Percentiles rank a stretch among this genome's conserved stretches.
Evolutionary conservation across 768 basidiomycete species (phyloP).

Genomic region (Termitomyces sp.): DNA sequence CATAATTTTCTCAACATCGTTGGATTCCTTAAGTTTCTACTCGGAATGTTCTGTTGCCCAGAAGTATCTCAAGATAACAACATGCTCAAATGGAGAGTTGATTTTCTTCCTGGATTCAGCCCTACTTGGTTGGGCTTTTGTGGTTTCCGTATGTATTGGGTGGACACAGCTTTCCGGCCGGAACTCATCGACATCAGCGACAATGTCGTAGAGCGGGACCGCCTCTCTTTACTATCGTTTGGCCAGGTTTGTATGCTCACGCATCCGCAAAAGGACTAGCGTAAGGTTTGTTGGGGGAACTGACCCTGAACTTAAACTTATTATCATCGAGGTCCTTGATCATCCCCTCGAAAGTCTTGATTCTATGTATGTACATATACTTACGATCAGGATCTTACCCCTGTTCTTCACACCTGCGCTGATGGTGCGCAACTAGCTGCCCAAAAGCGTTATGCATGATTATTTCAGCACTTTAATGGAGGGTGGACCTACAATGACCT

Average conservation of each 20-base stretch:
- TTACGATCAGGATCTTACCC: background rate
- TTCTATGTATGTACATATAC: no score
- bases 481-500: background rate
- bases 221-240: background rate
- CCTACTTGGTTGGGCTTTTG: no score
- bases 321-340: background rate
- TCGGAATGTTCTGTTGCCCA: background rate
- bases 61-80: no score
- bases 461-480: background rate
- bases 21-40: slow-evolving; percentile 1
- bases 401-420: background rate
- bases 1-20: background rate
- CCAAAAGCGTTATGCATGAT: background rate
- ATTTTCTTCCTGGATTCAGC: no score
- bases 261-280: slow-evolving; percentile 6
- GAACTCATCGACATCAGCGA: background rate
- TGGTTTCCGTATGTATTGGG: background rate
- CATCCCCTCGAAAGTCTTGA: background rate
- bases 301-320: slow-evolving; percentile 7
- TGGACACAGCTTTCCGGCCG: background rate
- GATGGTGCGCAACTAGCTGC: background rate
- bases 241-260: background rate
- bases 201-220: background rate
- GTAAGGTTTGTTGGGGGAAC: no score
- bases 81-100: no score